Conservation (phyloP, 495 filamentous ascomycete genomes). For the Penicillium coprophilum region DNA sequence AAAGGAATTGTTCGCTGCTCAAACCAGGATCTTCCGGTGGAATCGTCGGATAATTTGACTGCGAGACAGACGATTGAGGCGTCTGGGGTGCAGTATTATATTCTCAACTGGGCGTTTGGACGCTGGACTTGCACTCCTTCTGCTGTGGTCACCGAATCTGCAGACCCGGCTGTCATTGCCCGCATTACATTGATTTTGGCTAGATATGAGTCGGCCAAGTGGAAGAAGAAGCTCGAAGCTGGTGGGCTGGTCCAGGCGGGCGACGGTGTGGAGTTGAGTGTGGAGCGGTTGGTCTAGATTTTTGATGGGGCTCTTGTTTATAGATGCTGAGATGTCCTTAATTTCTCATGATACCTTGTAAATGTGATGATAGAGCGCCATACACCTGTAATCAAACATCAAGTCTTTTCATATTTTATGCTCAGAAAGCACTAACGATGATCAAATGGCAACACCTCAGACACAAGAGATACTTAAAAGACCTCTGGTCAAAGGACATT, state of each 20-base stretch:
- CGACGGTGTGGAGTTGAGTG: constrained; percentile 33
- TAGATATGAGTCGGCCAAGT: constrained; percentile 79
- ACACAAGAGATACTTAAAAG: not conserved
- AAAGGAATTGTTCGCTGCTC: constrained; percentile 74
- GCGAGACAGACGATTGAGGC: constrained; percentile 13
- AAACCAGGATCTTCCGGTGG: constrained; percentile 51
- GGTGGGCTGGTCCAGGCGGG: constrained; percentile 56
- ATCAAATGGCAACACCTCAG: not conserved
- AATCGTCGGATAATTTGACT: constrained; percentile 52
- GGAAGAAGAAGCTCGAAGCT: constrained; percentile 78
- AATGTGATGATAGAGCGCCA: constrained; percentile 10
- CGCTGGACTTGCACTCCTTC: constrained; percentile 84
- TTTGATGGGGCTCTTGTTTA: constrained; percentile 16
- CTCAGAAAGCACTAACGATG: not conserved
- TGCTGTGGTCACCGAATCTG: constrained; percentile 38
- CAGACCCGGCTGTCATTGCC: constrained; percentile 50
- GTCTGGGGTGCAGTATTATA: constrained; percentile 51
- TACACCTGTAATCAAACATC: not conserved
- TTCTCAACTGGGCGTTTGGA: constrained; percentile 97
- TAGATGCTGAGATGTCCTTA: not conserved
- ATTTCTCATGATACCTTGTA: constrained; percentile 13
- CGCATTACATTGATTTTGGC: constrained; percentile 85
- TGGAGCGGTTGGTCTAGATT: constrained; percentile 41
- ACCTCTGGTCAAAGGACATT: not conserved
- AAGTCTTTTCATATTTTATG: not conserved